Evolutionary conservation across 1,139 yeast species (phyloP).

Genomic region (Candida glucosophila): DNA sequence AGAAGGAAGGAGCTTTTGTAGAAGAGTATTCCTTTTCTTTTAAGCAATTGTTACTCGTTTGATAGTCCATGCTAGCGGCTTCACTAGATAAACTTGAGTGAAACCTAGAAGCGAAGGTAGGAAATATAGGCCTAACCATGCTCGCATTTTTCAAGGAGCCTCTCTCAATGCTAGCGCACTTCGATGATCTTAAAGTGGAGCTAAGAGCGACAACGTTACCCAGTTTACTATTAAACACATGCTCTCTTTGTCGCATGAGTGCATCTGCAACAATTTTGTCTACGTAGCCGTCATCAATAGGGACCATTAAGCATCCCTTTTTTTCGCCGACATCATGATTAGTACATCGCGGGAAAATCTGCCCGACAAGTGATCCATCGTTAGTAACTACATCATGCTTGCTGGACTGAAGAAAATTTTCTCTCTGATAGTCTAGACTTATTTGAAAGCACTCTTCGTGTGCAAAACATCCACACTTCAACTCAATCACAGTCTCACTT

Average conservation of each 20-base stretch:
- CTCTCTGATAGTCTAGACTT: slow-evolving; percentile 7
- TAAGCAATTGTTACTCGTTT: background rate
- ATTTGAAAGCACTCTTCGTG: slow-evolving; percentile 29
- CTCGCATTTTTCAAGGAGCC: background rate
- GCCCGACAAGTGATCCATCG: slow-evolving; percentile 3
- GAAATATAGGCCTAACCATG: background rate
- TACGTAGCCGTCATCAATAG: slow-evolving; percentile 5
- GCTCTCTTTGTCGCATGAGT: slow-evolving; percentile 3
- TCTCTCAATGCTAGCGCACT: background rate
- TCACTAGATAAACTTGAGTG: background rate
- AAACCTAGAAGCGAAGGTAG: too few relatives aligned
- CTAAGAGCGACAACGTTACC: slow-evolving; percentile 6
- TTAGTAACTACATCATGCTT: slow-evolving; percentile 2
- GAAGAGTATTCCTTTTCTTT: slow-evolving; percentile 2
- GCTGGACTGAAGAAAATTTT: slow-evolving; percentile 3
- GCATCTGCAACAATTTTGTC: slow-evolving; percentile 5
- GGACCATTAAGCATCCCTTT: slow-evolving; percentile 3
- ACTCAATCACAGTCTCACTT: slow-evolving; percentile 23
- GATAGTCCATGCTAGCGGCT: background rate
- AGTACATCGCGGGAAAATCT: slow-evolving; percentile 7
- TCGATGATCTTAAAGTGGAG: slow-evolving; percentile 5
- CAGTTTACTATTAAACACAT: slow-evolving; percentile 2
- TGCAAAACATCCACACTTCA: slow-evolving; percentile 30
- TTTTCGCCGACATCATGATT: slow-evolving; percentile 4
- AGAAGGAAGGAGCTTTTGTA: too few relatives aligned